Evolutionary conservation across 1,284 basidiomycete species (phyloP).

Genomic region (Mycosarcoma maydis): DNA sequence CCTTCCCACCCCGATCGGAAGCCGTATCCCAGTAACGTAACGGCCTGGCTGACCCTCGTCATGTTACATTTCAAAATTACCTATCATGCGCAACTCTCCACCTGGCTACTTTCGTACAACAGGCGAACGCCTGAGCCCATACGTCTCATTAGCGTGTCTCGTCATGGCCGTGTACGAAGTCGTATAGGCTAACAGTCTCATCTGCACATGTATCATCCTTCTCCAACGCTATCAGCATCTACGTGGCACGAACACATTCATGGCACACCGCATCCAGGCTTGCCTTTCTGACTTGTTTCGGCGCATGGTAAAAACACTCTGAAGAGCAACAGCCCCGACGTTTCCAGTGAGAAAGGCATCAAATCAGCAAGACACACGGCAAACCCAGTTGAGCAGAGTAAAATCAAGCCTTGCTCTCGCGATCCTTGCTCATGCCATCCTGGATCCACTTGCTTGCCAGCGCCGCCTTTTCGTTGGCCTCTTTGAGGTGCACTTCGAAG

Average conservation of each 20-base stretch:
- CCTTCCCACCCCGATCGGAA: too few relatives aligned
- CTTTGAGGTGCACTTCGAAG: constrained; percentile 7
- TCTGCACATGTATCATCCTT: background rate
- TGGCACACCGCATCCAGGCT: too few relatives aligned
- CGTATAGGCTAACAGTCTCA: constrained; percentile 15
- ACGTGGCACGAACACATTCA: too few relatives aligned
- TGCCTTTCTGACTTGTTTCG: too few relatives aligned
- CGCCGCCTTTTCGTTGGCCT: constrained; percentile 32
- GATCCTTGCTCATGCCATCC: constrained; percentile 48
- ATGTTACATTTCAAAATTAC: too few relatives aligned
- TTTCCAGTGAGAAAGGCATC: too few relatives aligned
- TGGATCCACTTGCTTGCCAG: constrained; percentile 37
- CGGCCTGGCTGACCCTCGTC: too few relatives aligned
- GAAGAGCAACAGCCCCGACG: too few relatives aligned
- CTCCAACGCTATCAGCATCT: too few relatives aligned
- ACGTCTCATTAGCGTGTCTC: constrained; percentile 64
- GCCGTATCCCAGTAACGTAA: background rate
- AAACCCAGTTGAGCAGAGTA: too few relatives aligned
- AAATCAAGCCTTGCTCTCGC: constrained; percentile 26
- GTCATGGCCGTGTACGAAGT: constrained; percentile 64
- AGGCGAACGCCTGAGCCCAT: constrained; percentile 65
- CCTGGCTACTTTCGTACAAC: background rate
- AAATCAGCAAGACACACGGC: too few relatives aligned
- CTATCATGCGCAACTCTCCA: background rate
- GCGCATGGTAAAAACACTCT: too few relatives aligned